Conservation (phyloP, 129 eudicot genomes). For the Silybum marianum region DNA sequence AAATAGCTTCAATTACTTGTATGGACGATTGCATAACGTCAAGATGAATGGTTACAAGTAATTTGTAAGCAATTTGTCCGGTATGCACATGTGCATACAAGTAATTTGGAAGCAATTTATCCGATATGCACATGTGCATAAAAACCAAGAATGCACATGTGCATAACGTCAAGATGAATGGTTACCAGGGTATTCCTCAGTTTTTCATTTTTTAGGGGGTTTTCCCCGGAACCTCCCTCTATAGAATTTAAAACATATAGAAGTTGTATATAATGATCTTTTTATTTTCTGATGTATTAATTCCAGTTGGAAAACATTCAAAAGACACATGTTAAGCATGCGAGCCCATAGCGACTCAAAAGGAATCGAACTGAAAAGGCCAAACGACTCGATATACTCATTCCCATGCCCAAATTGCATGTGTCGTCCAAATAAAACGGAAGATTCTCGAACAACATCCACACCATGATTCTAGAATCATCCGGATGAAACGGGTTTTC, state of each 20-base stretch:
- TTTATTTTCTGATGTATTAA: not conserved
- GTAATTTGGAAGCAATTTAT: no score
- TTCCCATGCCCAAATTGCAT: slow-evolving; percentile 97
- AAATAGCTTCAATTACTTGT: no score
- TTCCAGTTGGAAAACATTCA: slow-evolving; percentile 86
- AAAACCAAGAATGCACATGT: no score
- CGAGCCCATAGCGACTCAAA: slow-evolving; percentile 87
- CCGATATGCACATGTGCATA: no score
- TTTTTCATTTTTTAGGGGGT: no score
- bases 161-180: no score
- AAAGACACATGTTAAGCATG: slow-evolving; percentile 89
- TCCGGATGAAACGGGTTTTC: slow-evolving; percentile 21
- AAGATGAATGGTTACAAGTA: no score
- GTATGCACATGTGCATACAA: no score
- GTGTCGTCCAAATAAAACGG: slow-evolving; percentile 82
- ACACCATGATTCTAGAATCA: slow-evolving; percentile 35
- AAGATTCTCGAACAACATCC: slow-evolving; percentile 64
- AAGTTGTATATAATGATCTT: not conserved
- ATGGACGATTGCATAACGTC: no score
- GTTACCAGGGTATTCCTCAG: no score
- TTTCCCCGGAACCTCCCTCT: no score
- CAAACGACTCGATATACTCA: slow-evolving; percentile 81
- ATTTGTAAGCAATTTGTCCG: no score
- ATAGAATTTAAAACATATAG: not conserved
- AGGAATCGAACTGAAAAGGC: slow-evolving; percentile 85